Conservation (phyloP, 257 asterid species). For the Lavandula angustifolia region DNA sequence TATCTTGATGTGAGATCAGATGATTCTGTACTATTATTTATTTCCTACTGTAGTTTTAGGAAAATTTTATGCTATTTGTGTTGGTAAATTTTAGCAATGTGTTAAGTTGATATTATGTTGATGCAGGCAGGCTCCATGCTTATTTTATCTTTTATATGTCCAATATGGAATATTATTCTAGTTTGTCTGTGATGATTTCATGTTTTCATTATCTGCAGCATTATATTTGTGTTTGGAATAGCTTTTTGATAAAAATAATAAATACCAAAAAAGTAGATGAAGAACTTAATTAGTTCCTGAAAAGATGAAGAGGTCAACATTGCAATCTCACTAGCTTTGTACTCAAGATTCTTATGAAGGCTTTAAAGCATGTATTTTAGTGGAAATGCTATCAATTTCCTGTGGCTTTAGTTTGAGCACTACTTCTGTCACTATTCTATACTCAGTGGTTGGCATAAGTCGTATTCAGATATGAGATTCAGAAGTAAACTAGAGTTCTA, state of each 20-base stretch:
- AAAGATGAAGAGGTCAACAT: conserved; percentile 24
- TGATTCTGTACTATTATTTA: neutral
- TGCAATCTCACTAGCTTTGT: conserved; percentile 16
- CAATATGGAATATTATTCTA: neutral
- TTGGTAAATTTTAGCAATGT: conserved; percentile 14
- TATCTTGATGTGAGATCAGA: conserved; percentile 1
- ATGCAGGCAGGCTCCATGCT: conserved; percentile 15
- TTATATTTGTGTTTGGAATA: conserved; percentile 1
- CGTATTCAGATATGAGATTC: conserved; percentile 15
- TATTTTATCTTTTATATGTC: neutral
- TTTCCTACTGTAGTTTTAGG: neutral
- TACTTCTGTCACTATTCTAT: conserved; percentile 1
- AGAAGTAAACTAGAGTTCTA: neutral
- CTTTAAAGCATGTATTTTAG: neutral
- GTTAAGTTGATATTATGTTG: conserved; percentile 16
- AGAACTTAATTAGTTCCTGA: conserved; percentile 8
- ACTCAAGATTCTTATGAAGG: neutral
- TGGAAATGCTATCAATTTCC: conserved; percentile 2
- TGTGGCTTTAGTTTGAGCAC: neutral
- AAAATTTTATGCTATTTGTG: neutral
- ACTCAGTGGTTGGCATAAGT: neutral
- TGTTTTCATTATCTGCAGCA: neutral
- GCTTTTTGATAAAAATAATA: conserved; percentile 13
- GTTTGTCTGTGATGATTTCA: neutral
- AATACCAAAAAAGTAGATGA: conserved; percentile 7